These are phyloP conservation scores for Coccomyxa sp. DNA, from an alignment of 139 green algal genomes.

Conservation along the genomic window DNA sequence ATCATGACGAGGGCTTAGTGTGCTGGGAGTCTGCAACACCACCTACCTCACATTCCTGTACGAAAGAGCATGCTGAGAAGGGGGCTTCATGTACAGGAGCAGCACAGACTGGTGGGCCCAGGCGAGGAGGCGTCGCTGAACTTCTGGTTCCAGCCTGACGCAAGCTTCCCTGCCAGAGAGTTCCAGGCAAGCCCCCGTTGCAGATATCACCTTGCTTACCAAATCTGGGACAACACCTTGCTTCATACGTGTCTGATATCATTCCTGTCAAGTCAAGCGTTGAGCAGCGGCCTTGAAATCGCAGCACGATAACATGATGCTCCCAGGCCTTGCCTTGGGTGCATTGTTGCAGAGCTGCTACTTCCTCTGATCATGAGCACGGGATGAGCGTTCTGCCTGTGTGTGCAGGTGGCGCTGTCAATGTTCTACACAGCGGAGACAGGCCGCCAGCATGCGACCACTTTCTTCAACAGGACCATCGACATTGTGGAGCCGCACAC, in stretches of 20 bases:
- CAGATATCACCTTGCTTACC: not conserved
- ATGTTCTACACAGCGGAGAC: slow-evolving; percentile 8
- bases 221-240: not conserved
- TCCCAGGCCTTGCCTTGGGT: not conserved
- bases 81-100: slow-evolving; percentile 51
- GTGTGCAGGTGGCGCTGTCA: slow-evolving; percentile 8
- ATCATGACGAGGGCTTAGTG: too few species aligned
- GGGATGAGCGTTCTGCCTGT: not conserved
- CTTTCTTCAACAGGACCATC: slow-evolving; percentile 75
- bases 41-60: too few species aligned
- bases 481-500: slow-evolving; percentile 51
- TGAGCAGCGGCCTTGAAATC: not conserved
- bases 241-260: not conserved
- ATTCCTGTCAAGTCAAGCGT: not conserved
- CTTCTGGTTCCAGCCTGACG: slow-evolving; percentile 63
- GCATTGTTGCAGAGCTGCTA: not conserved
- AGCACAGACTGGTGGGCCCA: slow-evolving; percentile 34
- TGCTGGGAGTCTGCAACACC: too few species aligned
- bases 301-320: not conserved
- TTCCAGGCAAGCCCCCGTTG: slow-evolving; percentile 7
- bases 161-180: slow-evolving; percentile 37
- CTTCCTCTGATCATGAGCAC: not conserved
- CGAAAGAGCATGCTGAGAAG: too few species aligned
- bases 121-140: slow-evolving; percentile 54
- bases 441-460: slow-evolving; percentile 21